Evolutionary conservation across 352 stramenopile genomes (phyloP).

Genomic region (Phytophthora tubulina): DNA sequence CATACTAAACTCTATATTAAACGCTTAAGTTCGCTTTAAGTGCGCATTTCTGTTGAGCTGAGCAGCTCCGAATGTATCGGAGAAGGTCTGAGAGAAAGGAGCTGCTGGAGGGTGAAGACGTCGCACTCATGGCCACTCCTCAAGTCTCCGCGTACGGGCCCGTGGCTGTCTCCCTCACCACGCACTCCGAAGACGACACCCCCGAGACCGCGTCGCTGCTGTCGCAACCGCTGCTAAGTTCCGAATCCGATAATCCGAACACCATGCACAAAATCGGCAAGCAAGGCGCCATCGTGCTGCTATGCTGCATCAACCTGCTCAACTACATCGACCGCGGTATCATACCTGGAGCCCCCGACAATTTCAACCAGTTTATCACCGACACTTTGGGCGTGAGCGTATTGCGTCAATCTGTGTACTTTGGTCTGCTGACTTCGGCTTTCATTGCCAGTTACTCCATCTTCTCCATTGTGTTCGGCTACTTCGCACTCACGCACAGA

Average conservation of each 20-base stretch:
- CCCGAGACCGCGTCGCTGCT: constrained; percentile 38
- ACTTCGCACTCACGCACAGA: constrained; percentile 87
- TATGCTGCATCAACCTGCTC: constrained; percentile 92
- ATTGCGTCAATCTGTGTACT: constrained; percentile 77
- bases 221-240: constrained; percentile 35
- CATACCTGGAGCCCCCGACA: constrained; percentile 92
- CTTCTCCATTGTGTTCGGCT: constrained; percentile 92
- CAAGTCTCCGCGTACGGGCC: constrained; percentile 33
- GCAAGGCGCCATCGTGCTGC: constrained; percentile 82
- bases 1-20: constrained; percentile 23
- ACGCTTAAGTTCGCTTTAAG: constrained; percentile 22
- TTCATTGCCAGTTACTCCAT: constrained; percentile 96
- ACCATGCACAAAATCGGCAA: constrained; percentile 44
- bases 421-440: constrained; percentile 91
- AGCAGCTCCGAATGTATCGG: constrained; percentile 29
- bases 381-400: constrained; percentile 70
- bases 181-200: constrained; percentile 29
- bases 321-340: constrained; percentile 97
- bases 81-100: constrained; percentile 29
- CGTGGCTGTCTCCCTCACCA: constrained; percentile 12
- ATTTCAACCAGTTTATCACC: constrained; percentile 94
- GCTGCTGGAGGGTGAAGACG: constrained; percentile 23
- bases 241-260: constrained; percentile 4
- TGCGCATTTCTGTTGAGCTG: constrained; percentile 20
- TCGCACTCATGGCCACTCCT: constrained; percentile 32